phyloP scores from a whole-genome alignment of 2,329 filamentous ascomycete species.

The Fonsecaea pugnacius region DNA sequence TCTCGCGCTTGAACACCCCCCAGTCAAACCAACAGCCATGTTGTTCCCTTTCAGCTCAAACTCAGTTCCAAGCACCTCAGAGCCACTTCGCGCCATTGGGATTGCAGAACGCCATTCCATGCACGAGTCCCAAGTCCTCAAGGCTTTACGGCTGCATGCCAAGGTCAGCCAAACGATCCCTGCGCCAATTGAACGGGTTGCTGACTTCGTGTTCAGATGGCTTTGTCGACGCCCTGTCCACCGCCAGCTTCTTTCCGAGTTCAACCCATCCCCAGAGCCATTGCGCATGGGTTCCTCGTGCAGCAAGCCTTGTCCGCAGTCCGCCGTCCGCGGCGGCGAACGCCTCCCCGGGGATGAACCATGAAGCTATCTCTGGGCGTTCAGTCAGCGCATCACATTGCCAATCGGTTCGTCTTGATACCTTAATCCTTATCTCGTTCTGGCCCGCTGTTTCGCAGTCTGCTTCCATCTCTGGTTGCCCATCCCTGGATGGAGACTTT shows the following conservation, averaged over 20 bases:
- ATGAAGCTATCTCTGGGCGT: neutral
- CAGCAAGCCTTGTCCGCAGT: conserved; percentile 4
- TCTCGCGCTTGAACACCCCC: too few species aligned
- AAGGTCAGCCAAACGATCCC: neutral
- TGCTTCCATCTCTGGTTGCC: neutral
- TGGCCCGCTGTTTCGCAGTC: neutral
- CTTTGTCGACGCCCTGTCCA: neutral
- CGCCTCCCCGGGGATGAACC: conserved; percentile 1
- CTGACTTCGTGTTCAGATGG: neutral
- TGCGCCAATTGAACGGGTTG: neutral
- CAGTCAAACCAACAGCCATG: too few species aligned
- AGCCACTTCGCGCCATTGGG: neutral
- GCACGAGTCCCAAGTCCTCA: neutral
- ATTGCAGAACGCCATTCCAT: neutral
- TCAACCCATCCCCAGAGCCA: neutral
- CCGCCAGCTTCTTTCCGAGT: neutral
- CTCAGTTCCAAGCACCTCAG: neutral
- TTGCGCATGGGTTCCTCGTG: neutral
- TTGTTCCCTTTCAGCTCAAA: neutral
- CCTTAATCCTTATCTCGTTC: conserved; percentile 13
- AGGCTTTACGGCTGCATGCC: conserved; percentile 5
- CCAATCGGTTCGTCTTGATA: neutral
- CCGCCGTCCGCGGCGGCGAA: neutral
- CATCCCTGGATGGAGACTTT: neutral
- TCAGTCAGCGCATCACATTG: conserved; percentile 1